These are phyloP conservation scores for Talaromyces funiculosus DNA, from an alignment of 2,329 filamentous ascomycete species.

Conservation along the genomic window DNA sequence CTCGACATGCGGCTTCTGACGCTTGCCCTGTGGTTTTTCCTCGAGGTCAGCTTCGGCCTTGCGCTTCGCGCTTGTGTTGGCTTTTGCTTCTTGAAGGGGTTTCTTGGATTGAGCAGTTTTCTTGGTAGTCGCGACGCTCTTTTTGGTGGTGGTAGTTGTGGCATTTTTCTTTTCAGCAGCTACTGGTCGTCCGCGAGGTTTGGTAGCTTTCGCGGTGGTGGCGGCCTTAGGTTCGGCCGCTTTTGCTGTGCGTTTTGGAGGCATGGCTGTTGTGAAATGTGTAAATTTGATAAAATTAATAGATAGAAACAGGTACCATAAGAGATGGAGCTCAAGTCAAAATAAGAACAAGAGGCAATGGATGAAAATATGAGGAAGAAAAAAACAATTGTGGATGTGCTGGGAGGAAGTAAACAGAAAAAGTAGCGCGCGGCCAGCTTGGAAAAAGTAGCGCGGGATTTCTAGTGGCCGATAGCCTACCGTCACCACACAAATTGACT, in stretches of 20 bases:
- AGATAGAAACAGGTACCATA: background rate
- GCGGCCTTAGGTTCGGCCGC: slow-evolving; percentile 1
- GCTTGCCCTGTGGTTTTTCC: slow-evolving; percentile 12
- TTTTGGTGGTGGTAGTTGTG: slow-evolving; percentile 1
- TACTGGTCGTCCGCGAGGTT: slow-evolving; percentile 12
- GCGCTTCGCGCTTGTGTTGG: slow-evolving; percentile 15
- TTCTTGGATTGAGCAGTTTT: slow-evolving; percentile 9
- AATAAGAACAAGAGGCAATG: background rate
- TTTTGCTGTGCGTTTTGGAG: slow-evolving; percentile 12
- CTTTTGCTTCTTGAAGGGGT: slow-evolving; percentile 13
- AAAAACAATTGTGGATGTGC: background rate
- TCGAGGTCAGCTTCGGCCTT: slow-evolving; percentile 14
- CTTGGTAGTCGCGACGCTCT: background rate
- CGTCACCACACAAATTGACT: background rate
- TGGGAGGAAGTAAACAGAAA: background rate
- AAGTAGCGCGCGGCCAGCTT: background rate
- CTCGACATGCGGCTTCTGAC: slow-evolving; percentile 9
- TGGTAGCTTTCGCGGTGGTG: slow-evolving; percentile 5
- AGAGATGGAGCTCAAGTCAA: background rate
- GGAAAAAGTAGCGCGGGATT: background rate
- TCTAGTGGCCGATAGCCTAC: background rate
- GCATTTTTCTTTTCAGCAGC: slow-evolving; percentile 7
- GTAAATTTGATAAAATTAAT: background rate
- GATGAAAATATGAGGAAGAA: background rate
- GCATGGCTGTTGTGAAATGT: background rate